Base-by-base conservation (phyloP, 441 rosid species). In the Biscutella laevigata region DNA sequence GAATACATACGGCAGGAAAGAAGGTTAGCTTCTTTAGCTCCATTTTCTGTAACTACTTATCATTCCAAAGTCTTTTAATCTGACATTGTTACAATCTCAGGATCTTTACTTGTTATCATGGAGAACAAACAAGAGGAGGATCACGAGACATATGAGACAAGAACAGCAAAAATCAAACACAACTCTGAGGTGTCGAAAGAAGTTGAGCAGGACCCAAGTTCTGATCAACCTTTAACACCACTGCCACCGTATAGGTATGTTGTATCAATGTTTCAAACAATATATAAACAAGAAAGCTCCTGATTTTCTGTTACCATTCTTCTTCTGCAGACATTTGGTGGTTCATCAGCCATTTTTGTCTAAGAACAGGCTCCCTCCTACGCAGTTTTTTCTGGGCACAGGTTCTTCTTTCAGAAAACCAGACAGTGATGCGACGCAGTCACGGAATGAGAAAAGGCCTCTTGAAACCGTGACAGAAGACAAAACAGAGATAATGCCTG, bases 1-100 rank as follows among this genome's bases (percentile, higher is more conserved):
- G 70, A 94, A 94, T 69, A 78, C 82, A 4, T 94, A 71, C 20
- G 99, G 99, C 37, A 76, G 77, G 60, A 94, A 89, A 73, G 88
- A 94, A 40, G 97, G 97, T 92, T 57, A 78, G 86, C 30, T 42
- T 53, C 35, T 27, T 16, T 16, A 13, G 20, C 37, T 12, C 43
- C 21, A 6, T 14, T 46, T 53, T 28, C 15, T 11, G 4, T 51
- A 6, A 28, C 36, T 30, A 6, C 37, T 20, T 4, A 19, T 4
- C 2, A 10, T 40, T 17, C 46, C 45, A 9, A 44, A 29, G 50
- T 9, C 57, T 40, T 10, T 26, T 39, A 45, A 6, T 32, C 36
- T 58, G 42, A 44, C 21, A 16, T 36, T 12, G 6, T 24, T 43
- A 37, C n/a, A 19, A 32, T 41, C 64, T 67, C 80, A 90, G 96